A percentile compares a stretch with the other conserved stretches of the same genome.
Evolutionary conservation across 257 asterid species (phyloP).

Genomic region (Anisodus tanguticus): DNA sequence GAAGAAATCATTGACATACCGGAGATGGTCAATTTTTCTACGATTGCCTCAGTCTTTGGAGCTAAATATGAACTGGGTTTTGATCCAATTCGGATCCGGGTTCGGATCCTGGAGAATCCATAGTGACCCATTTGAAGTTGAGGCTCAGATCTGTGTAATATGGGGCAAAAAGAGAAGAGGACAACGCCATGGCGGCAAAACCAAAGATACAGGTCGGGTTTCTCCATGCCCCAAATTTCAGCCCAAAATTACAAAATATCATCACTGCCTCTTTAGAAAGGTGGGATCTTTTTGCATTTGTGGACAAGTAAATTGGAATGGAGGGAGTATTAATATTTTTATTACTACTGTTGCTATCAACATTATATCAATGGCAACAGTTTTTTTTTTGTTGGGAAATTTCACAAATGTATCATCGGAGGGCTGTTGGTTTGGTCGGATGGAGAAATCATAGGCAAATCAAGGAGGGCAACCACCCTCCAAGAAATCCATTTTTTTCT

Average conservation of each 20-base stretch:
- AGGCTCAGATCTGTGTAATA: slow-evolving; percentile 5
- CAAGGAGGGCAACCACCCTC: slow-evolving; percentile 19
- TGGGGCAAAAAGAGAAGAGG: neutral
- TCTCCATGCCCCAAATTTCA: too few species aligned
- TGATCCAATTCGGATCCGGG: too few species aligned
- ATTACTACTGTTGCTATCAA: neutral
- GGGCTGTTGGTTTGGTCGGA: neutral
- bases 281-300: too few species aligned
- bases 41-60: neutral
- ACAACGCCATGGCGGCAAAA: neutral
- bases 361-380: neutral
- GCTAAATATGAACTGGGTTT: neutral
- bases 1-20: too few species aligned
- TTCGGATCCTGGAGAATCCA: too few species aligned
- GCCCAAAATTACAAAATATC: too few species aligned
- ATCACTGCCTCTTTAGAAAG: too few species aligned
- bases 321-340: too few species aligned
- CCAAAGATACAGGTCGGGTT: neutral
- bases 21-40: neutral
- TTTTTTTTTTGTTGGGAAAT: too few species aligned
- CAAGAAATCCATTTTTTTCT: neutral
- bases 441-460: neutral
- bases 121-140: neutral
- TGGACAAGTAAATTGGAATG: too few species aligned
- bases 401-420: neutral